These are phyloP conservation scores for Aspergillus conjunctus DNA, from an alignment of 495 filamentous ascomycete species.

Conservation along the genomic window DNA sequence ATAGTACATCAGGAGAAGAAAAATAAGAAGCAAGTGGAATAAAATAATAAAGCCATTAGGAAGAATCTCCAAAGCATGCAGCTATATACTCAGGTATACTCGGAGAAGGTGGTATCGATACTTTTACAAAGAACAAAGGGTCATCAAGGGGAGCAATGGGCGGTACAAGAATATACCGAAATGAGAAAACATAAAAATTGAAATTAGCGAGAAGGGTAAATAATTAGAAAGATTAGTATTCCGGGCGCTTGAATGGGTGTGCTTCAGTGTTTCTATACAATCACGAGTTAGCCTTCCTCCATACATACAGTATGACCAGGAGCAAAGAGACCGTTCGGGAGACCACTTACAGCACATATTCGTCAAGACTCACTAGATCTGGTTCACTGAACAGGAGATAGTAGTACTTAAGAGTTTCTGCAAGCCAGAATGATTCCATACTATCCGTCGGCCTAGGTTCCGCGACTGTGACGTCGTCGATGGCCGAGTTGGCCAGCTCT, in stretches of 20 bases:
- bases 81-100: conserved; percentile 10
- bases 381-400: conserved; percentile 75
- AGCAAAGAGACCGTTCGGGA: neutral
- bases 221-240: conserved; percentile 20
- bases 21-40: neutral
- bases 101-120: conserved; percentile 22
- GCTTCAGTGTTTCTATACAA: conserved; percentile 56
- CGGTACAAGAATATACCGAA: conserved; percentile 10
- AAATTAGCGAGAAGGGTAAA: neutral
- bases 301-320: neutral
- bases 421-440: conserved; percentile 68
- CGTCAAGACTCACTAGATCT: conserved; percentile 73
- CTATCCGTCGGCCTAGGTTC: conserved; percentile 42
- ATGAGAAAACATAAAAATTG: neutral
- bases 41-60: neutral
- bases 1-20: neutral
- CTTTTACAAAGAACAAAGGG: conserved; percentile 23
- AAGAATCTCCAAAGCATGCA: conserved; percentile 8
- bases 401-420: conserved; percentile 82
- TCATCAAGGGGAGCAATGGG: conserved; percentile 12
- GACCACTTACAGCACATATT: conserved; percentile 71
- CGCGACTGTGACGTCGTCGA: conserved; percentile 68
- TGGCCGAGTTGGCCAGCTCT: conserved; percentile 68
- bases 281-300: conserved; percentile 12
- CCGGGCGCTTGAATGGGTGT: conserved; percentile 54